Conservation (phyloP, 2,329 filamentous ascomycete species). For the Cordyceps cicadae region DNA sequence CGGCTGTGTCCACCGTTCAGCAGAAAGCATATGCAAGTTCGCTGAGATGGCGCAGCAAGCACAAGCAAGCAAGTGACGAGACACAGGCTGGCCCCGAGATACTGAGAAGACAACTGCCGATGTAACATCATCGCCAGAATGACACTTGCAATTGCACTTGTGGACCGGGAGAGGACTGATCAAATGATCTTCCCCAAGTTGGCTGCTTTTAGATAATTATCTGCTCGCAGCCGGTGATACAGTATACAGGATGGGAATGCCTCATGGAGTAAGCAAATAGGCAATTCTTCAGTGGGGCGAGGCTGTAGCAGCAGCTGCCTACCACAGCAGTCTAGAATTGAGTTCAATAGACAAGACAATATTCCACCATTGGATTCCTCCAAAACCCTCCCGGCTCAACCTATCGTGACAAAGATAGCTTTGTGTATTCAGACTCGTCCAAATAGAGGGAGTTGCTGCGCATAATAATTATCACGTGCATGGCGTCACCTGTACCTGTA, state of each 20-base stretch:
- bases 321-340: not conserved
- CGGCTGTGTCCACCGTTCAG: not conserved
- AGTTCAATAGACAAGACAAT: not conserved
- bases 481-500: constrained; percentile 1
- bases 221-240: not conserved
- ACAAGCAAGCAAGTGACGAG: not conserved
- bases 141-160: not conserved
- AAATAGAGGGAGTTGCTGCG: not conserved
- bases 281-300: not conserved
- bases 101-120: not conserved
- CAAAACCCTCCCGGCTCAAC: not conserved
- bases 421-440: not conserved
- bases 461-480: constrained; percentile 1
- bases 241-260: not conserved
- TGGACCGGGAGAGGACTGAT: not conserved
- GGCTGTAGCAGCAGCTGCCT: not conserved
- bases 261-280: not conserved
- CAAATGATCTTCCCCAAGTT: not conserved
- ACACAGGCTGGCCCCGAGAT: not conserved
- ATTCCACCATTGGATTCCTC: not conserved
- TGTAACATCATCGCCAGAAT: not conserved
- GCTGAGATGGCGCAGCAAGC: not conserved
- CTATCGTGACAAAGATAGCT: not conserved
- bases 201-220: not conserved
- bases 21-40: too few species aligned